These are phyloP conservation scores for Cercospora citrullina DNA, from an alignment of 2,329 filamentous ascomycete genomes.

Conservation along the genomic window DNA sequence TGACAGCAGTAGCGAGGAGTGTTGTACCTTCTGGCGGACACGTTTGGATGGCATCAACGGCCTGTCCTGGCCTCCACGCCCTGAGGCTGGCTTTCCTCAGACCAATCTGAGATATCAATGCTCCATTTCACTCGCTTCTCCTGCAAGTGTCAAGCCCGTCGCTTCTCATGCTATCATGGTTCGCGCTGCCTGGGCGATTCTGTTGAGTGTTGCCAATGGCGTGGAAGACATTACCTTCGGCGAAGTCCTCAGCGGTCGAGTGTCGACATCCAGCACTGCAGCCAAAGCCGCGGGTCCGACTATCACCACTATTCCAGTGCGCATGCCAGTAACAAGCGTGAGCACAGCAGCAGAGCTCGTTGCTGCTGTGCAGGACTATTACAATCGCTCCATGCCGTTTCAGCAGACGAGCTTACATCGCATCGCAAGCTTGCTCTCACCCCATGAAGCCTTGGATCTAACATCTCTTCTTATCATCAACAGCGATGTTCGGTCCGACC, in stretches of 20 bases:
- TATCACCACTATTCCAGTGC: not conserved
- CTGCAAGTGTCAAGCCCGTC: not conserved
- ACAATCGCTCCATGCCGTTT: not conserved
- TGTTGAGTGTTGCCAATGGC: not conserved
- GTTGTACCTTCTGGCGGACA: not conserved
- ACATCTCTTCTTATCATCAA: not conserved
- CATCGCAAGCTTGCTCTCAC: not conserved
- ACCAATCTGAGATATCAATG: not conserved
- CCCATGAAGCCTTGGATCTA: not conserved
- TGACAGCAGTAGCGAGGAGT: not conserved
- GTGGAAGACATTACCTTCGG: not conserved
- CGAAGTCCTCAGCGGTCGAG: not conserved
- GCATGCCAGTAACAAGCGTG: not conserved
- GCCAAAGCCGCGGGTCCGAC: not conserved
- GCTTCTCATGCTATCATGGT: not conserved
- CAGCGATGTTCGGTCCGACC: not conserved
- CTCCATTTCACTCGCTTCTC: not conserved
- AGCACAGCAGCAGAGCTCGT: not conserved
- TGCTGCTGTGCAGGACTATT: not conserved
- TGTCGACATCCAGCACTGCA: not conserved
- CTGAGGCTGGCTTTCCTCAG: not conserved
- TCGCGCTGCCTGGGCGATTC: not conserved
- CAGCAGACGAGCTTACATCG: not conserved
- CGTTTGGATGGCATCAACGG: not conserved
- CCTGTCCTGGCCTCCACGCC: not conserved